Conservation (phyloP, 1,284 basidiomycete species). For the Puccinia horiana region DNA sequence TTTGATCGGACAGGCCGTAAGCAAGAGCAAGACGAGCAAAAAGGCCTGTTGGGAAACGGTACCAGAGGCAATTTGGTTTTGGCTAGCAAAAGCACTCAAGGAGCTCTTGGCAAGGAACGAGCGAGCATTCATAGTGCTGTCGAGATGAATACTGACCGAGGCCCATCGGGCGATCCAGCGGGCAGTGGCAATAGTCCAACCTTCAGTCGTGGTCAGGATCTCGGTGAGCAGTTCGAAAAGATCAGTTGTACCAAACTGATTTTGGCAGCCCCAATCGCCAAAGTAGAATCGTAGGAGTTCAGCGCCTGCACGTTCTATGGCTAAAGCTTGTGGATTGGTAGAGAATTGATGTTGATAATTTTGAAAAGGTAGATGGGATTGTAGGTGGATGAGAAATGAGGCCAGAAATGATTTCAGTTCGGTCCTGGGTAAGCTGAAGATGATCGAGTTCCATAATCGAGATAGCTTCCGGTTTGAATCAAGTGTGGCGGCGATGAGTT, state of each 20-base stretch:
- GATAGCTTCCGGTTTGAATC: background rate
- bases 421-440: conserved; percentile 22
- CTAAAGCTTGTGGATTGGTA: background rate
- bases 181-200: conserved; percentile 29
- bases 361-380: background rate
- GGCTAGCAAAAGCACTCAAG: conserved; percentile 1
- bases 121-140: background rate
- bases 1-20: conserved; percentile 21
- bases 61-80: conserved; percentile 26
- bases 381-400: conserved; percentile 14
- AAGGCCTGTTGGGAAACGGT: conserved; percentile 25
- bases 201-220: conserved; percentile 13
- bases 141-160: background rate
- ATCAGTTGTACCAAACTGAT: conserved; percentile 5
- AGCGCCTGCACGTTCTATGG: conserved; percentile 5
- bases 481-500: background rate
- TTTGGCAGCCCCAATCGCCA: conserved; percentile 22
- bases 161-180: conserved; percentile 36
- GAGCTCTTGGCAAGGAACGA: background rate
- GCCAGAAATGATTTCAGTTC: conserved; percentile 25
- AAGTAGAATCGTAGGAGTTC: conserved; percentile 27
- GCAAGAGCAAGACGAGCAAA: conserved; percentile 33
- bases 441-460: conserved; percentile 22
- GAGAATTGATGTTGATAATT: background rate
- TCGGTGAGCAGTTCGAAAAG: background rate